Conservation (phyloP, 441 rosid genomes). For the Croton laevigatus region DNA sequence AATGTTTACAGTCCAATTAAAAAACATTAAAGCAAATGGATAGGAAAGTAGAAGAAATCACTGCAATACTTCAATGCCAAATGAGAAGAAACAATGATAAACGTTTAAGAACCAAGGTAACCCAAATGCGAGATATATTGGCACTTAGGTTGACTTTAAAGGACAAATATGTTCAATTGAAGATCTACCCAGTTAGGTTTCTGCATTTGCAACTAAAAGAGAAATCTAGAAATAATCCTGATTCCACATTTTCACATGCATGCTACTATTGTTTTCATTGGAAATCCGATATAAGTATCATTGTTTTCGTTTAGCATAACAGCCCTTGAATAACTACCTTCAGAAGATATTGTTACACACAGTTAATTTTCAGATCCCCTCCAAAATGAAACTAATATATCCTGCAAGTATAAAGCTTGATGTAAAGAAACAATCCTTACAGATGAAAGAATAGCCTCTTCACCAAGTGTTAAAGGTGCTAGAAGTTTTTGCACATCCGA, state of each 20-base stretch:
- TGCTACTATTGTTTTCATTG: neutral
- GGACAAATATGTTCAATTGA: neutral
- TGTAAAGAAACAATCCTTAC: constrained; percentile 48
- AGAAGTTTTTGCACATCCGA: constrained; percentile 89
- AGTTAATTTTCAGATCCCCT: neutral
- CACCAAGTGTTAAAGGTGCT: constrained; percentile 66
- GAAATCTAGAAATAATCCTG: neutral
- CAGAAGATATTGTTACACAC: neutral
- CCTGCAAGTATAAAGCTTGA: constrained; percentile 23
- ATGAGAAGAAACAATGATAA: neutral
- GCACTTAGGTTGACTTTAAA: neutral
- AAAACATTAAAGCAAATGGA: neutral
- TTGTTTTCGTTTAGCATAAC: neutral
- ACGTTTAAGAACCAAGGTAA: neutral
- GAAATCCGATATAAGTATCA: neutral
- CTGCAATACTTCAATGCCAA: neutral
- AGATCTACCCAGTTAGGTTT: neutral
- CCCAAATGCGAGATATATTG: neutral
- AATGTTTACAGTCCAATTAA: neutral
- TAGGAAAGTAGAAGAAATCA: neutral
- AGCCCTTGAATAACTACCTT: neutral
- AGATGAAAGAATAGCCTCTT: constrained; percentile 78
- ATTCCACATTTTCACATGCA: neutral
- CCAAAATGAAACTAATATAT: neutral
- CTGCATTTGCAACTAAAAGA: neutral